Percentiles rank a stretch among this genome's conserved stretches.
phyloP scores from a whole-genome alignment of 768 basidiomycete species.

The Lentinula raphanica region DNA sequence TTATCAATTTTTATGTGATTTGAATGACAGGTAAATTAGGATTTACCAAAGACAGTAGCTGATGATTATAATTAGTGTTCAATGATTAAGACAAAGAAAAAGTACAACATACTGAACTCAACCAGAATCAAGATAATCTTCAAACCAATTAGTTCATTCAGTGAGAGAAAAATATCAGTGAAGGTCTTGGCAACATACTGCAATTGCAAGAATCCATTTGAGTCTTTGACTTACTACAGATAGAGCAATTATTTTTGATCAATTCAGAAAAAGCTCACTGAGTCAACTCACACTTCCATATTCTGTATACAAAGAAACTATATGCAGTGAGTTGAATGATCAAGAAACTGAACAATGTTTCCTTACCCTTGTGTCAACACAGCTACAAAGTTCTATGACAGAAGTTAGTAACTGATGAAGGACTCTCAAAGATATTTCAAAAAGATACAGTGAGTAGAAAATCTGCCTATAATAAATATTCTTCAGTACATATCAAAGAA shows the following conservation, averaged over 20 bases:
- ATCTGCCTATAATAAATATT: too few relatives aligned
- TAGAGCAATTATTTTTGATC: background rate
- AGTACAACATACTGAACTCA: conserved; percentile 33
- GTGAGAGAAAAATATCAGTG: background rate
- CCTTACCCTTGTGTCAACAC: conserved; percentile 42
- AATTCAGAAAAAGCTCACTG: background rate
- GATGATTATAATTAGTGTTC: background rate
- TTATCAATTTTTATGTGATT: too few relatives aligned
- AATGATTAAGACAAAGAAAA: background rate
- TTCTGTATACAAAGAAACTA: conserved; percentile 14
- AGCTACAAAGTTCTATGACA: conserved; percentile 35
- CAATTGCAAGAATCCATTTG: conserved; percentile 23
- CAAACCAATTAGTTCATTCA: too few relatives aligned
- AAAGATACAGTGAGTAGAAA: conserved; percentile 41
- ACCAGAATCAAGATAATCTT: conserved; percentile 29
- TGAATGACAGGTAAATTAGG: too few relatives aligned
- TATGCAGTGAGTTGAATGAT: background rate
- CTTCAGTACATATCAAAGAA: background rate
- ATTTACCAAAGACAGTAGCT: conserved; percentile 21
- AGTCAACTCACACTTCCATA: conserved; percentile 36
- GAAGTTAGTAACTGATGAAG: background rate
- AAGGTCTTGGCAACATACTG: conserved; percentile 19
- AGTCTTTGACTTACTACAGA: conserved; percentile 36
- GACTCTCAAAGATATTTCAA: background rate
- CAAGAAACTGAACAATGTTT: background rate